Base-by-base conservation (phyloP, 495 filamentous ascomycete genomes). In the Paragyromitra xinjiangensis region DNA sequence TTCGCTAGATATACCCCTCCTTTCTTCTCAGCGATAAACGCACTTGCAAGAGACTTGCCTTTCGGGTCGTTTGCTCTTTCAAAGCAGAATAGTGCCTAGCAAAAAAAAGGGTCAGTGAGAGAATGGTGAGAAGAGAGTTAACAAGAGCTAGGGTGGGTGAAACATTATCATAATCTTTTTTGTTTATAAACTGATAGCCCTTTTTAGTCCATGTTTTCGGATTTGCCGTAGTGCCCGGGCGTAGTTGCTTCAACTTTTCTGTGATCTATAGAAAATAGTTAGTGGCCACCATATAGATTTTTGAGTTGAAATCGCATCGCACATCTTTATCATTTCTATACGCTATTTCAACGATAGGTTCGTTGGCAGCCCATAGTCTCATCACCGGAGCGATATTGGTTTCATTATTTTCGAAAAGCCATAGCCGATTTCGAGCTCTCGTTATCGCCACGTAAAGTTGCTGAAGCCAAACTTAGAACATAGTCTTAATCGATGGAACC, bases 381-480 rank as follows among this genome's bases (percentile, higher is more conserved):
- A 65, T 26, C 34, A 76, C 53, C 0, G 67, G 48, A 6, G 40
- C 68, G 3, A 71, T 55, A 14, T 61, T 58, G 6, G 11, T 5
- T 9, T 40, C 26, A 8, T 42, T 56, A 4, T 44, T 59, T n/a
- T 76, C 73, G 8, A 76, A 71, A 40, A 76, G 16, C 73, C 73
- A 76, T 12, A 76, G 44, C 0, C 67, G 50, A 34, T 71, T 71
- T 24, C 62, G 73, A 29, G 66, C 66, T 22, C 73, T 76, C 3
- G 73, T 76, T 48, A 76, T 76, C 0, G 73, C 66, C n/a, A 76
- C 73, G 16, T 76, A 76, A 8, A 76, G 48, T 71, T 76, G 73
- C 73, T 76, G 9, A 7, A 50, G 2, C 44, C 29, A 6, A 42
- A 42, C 9, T 59, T 37, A 71, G 29, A 29, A 39, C 11, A 37